Evolutionary conservation across 2,329 filamentous ascomycete species (phyloP).

Genomic region (Aspergillus phoenicis): DNA sequence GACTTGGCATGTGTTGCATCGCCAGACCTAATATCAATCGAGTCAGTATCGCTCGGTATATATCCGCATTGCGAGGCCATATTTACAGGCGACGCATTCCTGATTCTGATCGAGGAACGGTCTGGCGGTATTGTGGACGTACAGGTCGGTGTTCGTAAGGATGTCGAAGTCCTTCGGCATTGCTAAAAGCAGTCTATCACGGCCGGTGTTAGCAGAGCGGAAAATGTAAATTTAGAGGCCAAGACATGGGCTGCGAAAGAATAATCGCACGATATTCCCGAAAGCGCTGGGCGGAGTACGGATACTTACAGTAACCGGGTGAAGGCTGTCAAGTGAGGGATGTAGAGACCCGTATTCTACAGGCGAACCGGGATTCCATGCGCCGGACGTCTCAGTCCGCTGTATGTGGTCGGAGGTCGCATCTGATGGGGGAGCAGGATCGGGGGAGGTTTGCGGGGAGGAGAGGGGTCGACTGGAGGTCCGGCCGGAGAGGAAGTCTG

Average conservation of each 20-base stretch:
- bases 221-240: background rate
- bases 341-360: slow-evolving; percentile 11
- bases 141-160: slow-evolving; percentile 17
- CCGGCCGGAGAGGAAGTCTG: slow-evolving; percentile 16
- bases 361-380: slow-evolving; percentile 23
- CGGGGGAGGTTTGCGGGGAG: slow-evolving; percentile 6
- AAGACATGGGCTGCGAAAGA: background rate
- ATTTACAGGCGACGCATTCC: slow-evolving; percentile 30
- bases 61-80: slow-evolving; percentile 12
- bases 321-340: background rate
- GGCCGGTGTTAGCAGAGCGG: background rate
- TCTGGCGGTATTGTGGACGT: slow-evolving; percentile 23
- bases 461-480: slow-evolving; percentile 9
- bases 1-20: slow-evolving; percentile 20
- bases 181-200: slow-evolving; percentile 16
- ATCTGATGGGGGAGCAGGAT: slow-evolving; percentile 24
- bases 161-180: slow-evolving; percentile 23
- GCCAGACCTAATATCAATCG: slow-evolving; percentile 16
- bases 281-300: background rate
- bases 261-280: background rate
- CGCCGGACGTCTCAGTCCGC: slow-evolving; percentile 28
- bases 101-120: slow-evolving; percentile 20
- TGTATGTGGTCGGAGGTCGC: slow-evolving; percentile 24
- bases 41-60: slow-evolving; percentile 16
- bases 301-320: slow-evolving; percentile 2